phyloP scores from a whole-genome alignment of 441 rosid genomes.

The Populus trichocarpa region DNA sequence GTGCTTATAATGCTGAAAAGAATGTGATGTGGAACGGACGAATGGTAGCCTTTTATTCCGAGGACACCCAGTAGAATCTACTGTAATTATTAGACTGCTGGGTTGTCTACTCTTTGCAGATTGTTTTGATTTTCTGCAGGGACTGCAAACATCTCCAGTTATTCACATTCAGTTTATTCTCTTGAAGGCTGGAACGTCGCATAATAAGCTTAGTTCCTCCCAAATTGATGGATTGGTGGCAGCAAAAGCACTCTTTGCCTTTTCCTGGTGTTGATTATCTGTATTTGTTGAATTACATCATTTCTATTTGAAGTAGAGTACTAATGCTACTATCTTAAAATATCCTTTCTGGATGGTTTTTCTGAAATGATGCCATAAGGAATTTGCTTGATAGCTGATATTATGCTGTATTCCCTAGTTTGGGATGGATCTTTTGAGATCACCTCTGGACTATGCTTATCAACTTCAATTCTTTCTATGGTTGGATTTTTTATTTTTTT shows the following conservation, averaged over 20 bases:
- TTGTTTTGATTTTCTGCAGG: slow-evolving; percentile 32
- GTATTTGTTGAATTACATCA: not conserved
- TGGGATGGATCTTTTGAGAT: not conserved
- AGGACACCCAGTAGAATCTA: not conserved
- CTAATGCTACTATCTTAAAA: not conserved
- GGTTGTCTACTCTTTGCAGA: slow-evolving; percentile 7
- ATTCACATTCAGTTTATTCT: not conserved
- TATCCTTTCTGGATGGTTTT: not conserved
- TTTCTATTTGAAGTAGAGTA: not conserved
- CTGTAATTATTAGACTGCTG: not conserved
- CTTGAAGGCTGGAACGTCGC: not conserved
- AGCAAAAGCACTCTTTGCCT: not conserved
- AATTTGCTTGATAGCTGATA: no score
- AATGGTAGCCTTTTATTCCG: not conserved
- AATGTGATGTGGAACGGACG: not conserved
- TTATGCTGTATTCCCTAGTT: not conserved
- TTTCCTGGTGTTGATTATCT: not conserved
- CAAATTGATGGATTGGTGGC: not conserved
- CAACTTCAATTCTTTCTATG: not conserved
- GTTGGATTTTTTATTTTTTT: not conserved
- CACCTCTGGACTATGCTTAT: not conserved
- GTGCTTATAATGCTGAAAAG: not conserved
- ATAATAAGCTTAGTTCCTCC: not conserved
- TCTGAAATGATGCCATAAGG: not conserved
- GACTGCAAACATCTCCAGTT: not conserved